phyloP scores from a whole-genome alignment of 768 basidiomycete genomes.

The Tylopilus plumbeoviolaceoides region DNA sequence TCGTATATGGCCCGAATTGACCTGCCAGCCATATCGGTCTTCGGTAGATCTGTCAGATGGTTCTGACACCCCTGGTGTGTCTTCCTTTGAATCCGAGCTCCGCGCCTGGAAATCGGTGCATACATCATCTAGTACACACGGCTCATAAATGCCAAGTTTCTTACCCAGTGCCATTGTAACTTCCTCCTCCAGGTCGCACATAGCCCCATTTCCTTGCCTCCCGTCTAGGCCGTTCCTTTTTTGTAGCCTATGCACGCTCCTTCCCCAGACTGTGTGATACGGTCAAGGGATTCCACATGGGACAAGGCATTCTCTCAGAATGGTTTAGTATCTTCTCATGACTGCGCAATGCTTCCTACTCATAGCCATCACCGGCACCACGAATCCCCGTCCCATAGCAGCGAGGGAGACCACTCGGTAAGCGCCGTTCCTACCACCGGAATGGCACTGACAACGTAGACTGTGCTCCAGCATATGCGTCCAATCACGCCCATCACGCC shows the following conservation, averaged over 20 bases:
- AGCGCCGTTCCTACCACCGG: not conserved
- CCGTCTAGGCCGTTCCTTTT: slow-evolving; percentile 17
- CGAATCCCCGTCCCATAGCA: slow-evolving; percentile 21
- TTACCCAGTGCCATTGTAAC: slow-evolving; percentile 30
- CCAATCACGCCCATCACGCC: slow-evolving; percentile 36
- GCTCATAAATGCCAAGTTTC: slow-evolving; percentile 36
- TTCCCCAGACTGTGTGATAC: slow-evolving; percentile 23
- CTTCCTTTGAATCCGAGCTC: slow-evolving; percentile 39
- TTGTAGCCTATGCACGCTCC: slow-evolving; percentile 30
- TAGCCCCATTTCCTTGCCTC: slow-evolving; percentile 20
- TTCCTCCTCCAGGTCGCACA: slow-evolving; percentile 23
- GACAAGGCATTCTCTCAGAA: slow-evolving; percentile 34
- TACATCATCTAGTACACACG: slow-evolving; percentile 30
- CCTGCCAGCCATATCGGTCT: slow-evolving; percentile 31
- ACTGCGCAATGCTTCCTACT: slow-evolving; percentile 31
- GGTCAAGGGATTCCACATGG: slow-evolving; percentile 35
- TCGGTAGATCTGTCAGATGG: slow-evolving; percentile 31
- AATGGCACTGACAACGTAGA: slow-evolving; percentile 11
- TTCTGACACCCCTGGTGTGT: slow-evolving; percentile 36
- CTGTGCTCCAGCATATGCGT: slow-evolving; percentile 20
- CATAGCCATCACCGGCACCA: slow-evolving; percentile 27
- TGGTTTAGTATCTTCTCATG: slow-evolving; percentile 36
- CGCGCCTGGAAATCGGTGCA: slow-evolving; percentile 29
- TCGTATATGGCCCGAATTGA: slow-evolving; percentile 30
- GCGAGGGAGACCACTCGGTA: slow-evolving; percentile 28